Evolutionary conservation across 78 protist species (phyloP), one percentile per base, ranked within the genome.

Genomic region (Dictyostelium citrinum): DNA sequence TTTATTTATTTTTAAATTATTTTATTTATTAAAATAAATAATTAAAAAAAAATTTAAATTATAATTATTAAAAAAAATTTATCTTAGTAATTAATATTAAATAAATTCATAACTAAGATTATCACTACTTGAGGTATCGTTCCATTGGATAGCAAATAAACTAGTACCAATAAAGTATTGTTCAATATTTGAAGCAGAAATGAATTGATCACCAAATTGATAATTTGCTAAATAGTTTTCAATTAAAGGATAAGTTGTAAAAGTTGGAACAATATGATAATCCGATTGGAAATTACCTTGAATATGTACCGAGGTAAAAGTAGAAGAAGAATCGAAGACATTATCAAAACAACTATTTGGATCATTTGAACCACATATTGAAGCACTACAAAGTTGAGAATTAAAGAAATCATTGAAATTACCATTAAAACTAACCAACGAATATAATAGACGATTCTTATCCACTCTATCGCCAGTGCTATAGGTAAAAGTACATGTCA

Each of bases 351-450:
- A 77, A 12, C 39, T n/a, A n/a, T 43, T 16, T 8, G 55, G 55
- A 27, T 39, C 39, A 14, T 39, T 27, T 24, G 55, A 27, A 24
- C n/a, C 27, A 45, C 82, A 77, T 17, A 39, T 45, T 2, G 55
- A 77, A n/a, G 45, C 82, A 45, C 51, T 20, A 45, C 85, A 81
- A 58, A 81, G n/a, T 61, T 81, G 85, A 58, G 49, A 37, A n/a
- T 81, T 24, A 70, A 81, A 81, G 12, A 37, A 49, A 6, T 58
- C 75, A 37, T 51, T 37, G 39, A 81, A 81, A 22, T 31, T 37
- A n/a, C 74, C 77, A 37, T n/a, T 58, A 61, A 39, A 81, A 70
- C 60, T 35, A 61, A 81, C 35, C 24, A 81, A 61, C 6, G 74
- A 29, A 10, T 39, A 58, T n/a, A 81, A 39, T 3, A 49, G 60